Conservation (phyloP, 805 yeast species). For the Torulaspora microellipsoides region DNA sequence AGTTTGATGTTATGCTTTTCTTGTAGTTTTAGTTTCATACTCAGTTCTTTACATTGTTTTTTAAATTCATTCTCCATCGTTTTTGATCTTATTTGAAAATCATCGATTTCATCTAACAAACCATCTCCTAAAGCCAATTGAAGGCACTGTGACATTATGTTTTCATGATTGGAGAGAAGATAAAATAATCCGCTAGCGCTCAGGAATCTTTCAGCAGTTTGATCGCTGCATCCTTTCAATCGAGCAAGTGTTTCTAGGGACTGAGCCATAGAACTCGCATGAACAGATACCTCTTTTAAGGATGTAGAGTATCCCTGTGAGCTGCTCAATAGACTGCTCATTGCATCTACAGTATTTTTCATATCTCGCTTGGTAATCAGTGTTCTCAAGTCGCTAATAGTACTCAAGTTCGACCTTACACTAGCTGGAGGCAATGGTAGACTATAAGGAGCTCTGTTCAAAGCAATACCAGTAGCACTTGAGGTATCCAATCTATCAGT, state of each 20-base stretch:
- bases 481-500: neutral
- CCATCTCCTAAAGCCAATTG: conserved; percentile 54
- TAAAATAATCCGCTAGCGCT: conserved; percentile 75
- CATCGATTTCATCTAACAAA: conserved; percentile 40
- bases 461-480: conserved; percentile 1
- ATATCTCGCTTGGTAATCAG: conserved; percentile 60
- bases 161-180: conserved; percentile 72
- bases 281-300: conserved; percentile 40
- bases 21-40: conserved; percentile 49
- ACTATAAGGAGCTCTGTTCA: conserved; percentile 8
- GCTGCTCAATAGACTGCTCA: conserved; percentile 45
- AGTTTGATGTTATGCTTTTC: conserved; percentile 59
- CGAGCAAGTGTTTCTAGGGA: conserved; percentile 63
- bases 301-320: conserved; percentile 43
- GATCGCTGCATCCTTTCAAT: conserved; percentile 55
- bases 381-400: conserved; percentile 56
- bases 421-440: conserved; percentile 29
- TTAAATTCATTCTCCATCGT: conserved; percentile 52
- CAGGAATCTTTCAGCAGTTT: conserved; percentile 55
- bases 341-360: conserved; percentile 43
- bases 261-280: conserved; percentile 67
- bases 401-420: conserved; percentile 46
- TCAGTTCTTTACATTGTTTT: conserved; percentile 47
- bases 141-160: conserved; percentile 57
- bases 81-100: conserved; percentile 42